Evolutionary conservation across 805 yeast species (phyloP).

Genomic region (Yamadazyma philogaea): DNA sequence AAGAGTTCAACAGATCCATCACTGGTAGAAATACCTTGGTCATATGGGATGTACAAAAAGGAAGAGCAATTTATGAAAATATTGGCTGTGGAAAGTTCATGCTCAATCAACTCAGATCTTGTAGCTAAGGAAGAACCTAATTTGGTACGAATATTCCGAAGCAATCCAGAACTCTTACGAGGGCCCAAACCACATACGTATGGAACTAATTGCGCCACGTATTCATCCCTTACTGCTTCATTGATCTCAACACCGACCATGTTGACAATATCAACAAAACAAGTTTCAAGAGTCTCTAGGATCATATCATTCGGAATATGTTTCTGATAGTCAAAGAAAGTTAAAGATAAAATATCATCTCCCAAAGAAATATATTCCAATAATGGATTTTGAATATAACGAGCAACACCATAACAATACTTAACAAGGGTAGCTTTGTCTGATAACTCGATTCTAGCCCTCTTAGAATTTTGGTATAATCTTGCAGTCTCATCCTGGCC

Average conservation of each 20-base stretch:
- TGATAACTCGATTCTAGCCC: constrained; percentile 76
- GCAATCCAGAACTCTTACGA: constrained; percentile 83
- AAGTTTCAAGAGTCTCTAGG: constrained; percentile 66
- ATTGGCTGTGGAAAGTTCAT: constrained; percentile 71
- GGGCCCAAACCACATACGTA: constrained; percentile 93
- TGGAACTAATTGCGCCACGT: constrained; percentile 66
- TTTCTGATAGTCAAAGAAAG: constrained; percentile 71
- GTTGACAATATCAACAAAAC: constrained; percentile 85
- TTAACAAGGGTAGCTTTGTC: constrained; percentile 77
- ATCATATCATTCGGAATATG: constrained; percentile 64
- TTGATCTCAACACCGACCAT: constrained; percentile 93
- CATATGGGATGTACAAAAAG: constrained; percentile 75
- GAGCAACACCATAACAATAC: constrained; percentile 85
- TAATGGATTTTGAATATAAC: constrained; percentile 91
- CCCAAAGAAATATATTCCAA: constrained; percentile 81
- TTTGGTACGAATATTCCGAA: constrained; percentile 70
- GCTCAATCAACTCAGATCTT: constrained; percentile 80
- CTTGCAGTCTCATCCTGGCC: constrained; percentile 93
- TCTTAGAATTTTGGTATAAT: constrained; percentile 73
- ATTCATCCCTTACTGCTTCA: constrained; percentile 75
- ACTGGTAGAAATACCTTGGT: constrained; percentile 48
- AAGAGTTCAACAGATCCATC: constrained; percentile 72
- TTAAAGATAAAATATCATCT: constrained; percentile 65
- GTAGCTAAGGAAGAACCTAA: constrained; percentile 58
- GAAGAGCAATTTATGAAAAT: constrained; percentile 91